These are phyloP conservation scores for Tephrocybe sp. DNA, from an alignment of 768 basidiomycete species.

Conservation along the genomic window DNA sequence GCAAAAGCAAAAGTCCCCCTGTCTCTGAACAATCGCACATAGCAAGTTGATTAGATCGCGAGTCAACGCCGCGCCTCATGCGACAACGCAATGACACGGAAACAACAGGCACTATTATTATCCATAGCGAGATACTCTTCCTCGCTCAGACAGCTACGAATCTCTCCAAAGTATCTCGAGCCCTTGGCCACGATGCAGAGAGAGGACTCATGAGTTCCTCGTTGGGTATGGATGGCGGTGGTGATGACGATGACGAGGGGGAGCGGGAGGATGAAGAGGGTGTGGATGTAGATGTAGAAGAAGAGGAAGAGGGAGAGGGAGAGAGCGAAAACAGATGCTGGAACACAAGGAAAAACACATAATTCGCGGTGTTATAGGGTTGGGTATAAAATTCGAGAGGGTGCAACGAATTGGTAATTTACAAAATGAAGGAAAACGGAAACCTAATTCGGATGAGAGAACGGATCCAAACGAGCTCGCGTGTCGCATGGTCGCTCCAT, in stretches of 20 bases:
- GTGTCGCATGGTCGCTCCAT: no score
- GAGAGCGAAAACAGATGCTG: conserved; percentile 65
- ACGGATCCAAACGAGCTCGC: no score
- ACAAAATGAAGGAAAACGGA: no score
- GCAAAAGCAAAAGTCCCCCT: conserved; percentile 87
- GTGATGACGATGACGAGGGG: background rate
- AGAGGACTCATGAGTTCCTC: conserved; percentile 59
- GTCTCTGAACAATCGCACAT: conserved; percentile 60
- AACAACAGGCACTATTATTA: conserved; percentile 70
- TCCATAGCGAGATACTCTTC: conserved; percentile 96
- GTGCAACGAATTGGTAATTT: no score
- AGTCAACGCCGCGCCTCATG: no score
- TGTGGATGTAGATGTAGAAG: conserved; percentile 50
- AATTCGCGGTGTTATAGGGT: conserved; percentile 92
- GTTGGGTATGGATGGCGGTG: conserved; percentile 10
- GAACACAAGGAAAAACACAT: conserved; percentile 93
- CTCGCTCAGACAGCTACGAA: conserved; percentile 88
- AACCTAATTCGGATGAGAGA: no score
- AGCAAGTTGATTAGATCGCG: no score
- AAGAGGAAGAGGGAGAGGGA: conserved; percentile 32
- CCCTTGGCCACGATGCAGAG: conserved; percentile 94
- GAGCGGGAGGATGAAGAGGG: conserved; percentile 55
- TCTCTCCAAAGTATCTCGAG: conserved; percentile 95
- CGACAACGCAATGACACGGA: background rate
- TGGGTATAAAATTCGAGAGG: no score